Percentiles rank a stretch among this genome's conserved stretches.
phyloP scores from a whole-genome alignment of 345 rosid genomes.

The Lepidium africanum region DNA sequence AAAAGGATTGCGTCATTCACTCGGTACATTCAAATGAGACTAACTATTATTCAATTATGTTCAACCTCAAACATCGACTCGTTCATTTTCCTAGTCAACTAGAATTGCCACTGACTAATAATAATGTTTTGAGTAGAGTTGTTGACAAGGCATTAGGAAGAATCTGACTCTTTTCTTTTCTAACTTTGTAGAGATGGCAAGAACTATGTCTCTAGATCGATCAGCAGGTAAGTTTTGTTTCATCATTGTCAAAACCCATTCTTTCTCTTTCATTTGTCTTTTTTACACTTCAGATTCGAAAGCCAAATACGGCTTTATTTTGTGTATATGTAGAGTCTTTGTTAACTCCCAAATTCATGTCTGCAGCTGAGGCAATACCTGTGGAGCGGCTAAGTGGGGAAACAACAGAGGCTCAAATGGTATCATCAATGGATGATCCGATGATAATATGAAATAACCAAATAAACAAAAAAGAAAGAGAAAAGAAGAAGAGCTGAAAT shows the following conservation, averaged over 20 bases:
- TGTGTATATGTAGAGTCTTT: not conserved
- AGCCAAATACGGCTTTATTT: not conserved
- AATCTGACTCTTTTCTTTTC: slow-evolving; percentile 16
- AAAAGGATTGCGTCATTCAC: slow-evolving; percentile 55
- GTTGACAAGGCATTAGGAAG: not conserved
- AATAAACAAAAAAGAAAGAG: not conserved
- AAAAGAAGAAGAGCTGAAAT: slow-evolving; percentile 27
- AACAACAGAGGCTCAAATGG: slow-evolving; percentile 49
- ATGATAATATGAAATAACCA: slow-evolving; percentile 48
- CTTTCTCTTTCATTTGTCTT: not conserved
- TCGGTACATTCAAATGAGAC: slow-evolving; percentile 39
- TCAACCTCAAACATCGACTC: not conserved
- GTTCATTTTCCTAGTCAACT: not conserved
- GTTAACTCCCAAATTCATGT: not conserved
- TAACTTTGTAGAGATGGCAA: slow-evolving; percentile 27
- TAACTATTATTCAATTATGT: not conserved
- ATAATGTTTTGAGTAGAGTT: not conserved
- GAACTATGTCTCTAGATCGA: slow-evolving; percentile 33
- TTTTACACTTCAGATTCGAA: not conserved
- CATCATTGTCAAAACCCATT: not conserved
- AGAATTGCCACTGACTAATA: not conserved
- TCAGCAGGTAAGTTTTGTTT: slow-evolving; percentile 10
- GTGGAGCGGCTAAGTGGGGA: slow-evolving; percentile 38
- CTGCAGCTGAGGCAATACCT: slow-evolving; percentile 50
- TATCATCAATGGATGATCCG: slow-evolving; percentile 62